Percentiles rank a stretch among this genome's conserved stretches.
Conservation (phyloP, 2,329 filamentous ascomycete species). For the Aureobasidium sp. region DNA sequence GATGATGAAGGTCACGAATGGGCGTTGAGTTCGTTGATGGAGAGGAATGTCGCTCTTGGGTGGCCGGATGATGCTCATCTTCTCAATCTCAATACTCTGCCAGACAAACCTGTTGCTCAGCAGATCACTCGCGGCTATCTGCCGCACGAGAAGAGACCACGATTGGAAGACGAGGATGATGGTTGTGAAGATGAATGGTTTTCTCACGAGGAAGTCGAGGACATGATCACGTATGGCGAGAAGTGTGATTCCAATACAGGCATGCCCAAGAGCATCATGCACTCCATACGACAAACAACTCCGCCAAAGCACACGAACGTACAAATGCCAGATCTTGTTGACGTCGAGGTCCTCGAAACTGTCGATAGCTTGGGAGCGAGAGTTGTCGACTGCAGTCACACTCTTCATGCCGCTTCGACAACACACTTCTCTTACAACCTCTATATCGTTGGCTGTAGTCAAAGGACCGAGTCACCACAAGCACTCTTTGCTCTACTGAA, state of each 20-base stretch:
- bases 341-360: background rate
- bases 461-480: background rate
- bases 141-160: background rate
- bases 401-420: no score
- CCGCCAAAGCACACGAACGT: background rate
- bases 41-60: background rate
- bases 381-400: background rate
- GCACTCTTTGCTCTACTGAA: background rate
- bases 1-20: constrained; percentile 4
- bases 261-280: background rate
- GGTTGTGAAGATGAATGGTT: background rate
- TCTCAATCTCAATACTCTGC: background rate
- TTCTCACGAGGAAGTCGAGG: background rate
- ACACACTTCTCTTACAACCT: background rate
- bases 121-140: background rate
- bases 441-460: background rate
- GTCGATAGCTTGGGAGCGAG: background rate
- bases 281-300: background rate
- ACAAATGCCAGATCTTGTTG: no score
- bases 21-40: background rate
- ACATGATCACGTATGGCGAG: background rate
- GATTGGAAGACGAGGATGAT: background rate
- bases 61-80: background rate
- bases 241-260: background rate
- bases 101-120: background rate